phyloP scores from a whole-genome alignment of 2,329 filamentous ascomycete species.

The Apiospora marii region DNA sequence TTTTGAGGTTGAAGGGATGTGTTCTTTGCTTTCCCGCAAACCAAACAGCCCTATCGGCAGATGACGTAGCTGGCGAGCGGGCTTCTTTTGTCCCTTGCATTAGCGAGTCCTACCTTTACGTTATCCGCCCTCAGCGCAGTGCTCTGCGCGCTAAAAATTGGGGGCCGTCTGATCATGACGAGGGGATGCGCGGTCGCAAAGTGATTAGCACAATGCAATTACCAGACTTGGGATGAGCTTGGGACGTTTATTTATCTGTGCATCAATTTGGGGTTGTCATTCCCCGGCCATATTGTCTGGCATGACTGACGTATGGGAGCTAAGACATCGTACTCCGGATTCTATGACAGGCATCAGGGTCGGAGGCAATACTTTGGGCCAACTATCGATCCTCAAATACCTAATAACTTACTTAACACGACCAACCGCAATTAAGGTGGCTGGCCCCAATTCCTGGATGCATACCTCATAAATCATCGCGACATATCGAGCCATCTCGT shows the following conservation, averaged over 20 bases:
- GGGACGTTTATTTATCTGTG: not conserved
- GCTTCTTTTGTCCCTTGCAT: constrained; percentile 15
- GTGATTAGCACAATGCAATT: not conserved
- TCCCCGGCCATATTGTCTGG: not conserved
- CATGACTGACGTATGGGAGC: not conserved
- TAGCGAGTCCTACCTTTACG: not conserved
- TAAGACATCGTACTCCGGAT: not conserved
- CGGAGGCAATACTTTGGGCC: not conserved
- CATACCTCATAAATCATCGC: not conserved
- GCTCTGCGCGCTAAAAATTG: constrained; percentile 7
- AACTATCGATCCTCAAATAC: not conserved
- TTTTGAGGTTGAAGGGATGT: not conserved
- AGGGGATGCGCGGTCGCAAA: not conserved
- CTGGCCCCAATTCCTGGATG: not conserved
- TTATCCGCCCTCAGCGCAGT: not conserved
- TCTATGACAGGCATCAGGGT: not conserved
- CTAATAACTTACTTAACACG: not conserved
- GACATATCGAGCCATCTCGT: not conserved
- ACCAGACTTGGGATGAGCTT: not conserved
- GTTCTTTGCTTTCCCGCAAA: not conserved
- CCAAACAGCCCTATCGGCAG: constrained; percentile 3
- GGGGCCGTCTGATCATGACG: constrained; percentile 18
- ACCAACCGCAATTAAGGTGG: not conserved
- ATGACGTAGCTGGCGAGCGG: not conserved
- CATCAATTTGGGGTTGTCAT: not conserved